Conservation (phyloP, 1,284 basidiomycete genomes). For the Rhodofomes roseus region DNA sequence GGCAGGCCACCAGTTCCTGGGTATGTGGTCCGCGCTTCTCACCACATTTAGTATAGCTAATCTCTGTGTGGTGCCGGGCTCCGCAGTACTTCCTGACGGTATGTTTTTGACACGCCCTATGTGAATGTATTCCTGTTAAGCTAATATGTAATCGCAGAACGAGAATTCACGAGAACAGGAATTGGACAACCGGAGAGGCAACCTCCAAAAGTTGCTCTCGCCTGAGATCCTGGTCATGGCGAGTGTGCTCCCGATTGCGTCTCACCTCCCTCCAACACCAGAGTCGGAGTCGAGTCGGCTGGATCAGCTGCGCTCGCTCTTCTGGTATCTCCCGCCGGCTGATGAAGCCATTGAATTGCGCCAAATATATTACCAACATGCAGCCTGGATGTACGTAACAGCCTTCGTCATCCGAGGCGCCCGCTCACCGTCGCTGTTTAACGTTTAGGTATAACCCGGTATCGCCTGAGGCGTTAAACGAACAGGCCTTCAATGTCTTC, state of each 20-base stretch:
- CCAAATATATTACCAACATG: slow-evolving; percentile 62
- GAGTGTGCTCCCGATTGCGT: slow-evolving; percentile 61
- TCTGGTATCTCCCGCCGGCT: slow-evolving; percentile 63
- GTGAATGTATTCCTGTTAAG: slow-evolving; percentile 8
- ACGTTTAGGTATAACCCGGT: slow-evolving; percentile 70
- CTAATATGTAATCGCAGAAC: slow-evolving; percentile 37
- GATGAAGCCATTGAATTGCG: slow-evolving; percentile 58
- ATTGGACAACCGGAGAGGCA: slow-evolving; percentile 42
- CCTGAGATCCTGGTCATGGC: slow-evolving; percentile 59
- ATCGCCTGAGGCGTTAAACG: slow-evolving; percentile 59
- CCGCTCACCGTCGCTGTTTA: background rate
- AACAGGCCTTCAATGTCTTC: slow-evolving; percentile 58
- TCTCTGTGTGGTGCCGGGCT: background rate
- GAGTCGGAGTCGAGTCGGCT: slow-evolving; percentile 37
- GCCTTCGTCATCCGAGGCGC: slow-evolving; percentile 1
- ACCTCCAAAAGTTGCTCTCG: slow-evolving; percentile 53
- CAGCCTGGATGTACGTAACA: slow-evolving; percentile 67
- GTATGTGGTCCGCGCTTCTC: slow-evolving; percentile 37
- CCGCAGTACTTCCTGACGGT: slow-evolving; percentile 73
- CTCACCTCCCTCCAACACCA: slow-evolving; percentile 37
- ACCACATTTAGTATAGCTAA: slow-evolving; percentile 3
- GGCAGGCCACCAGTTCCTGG: slow-evolving; percentile 74
- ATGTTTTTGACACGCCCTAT: slow-evolving; percentile 14
- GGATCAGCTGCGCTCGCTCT: slow-evolving; percentile 51
- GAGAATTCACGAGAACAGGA: slow-evolving; percentile 54